These are phyloP conservation scores for Craspedostauros australis DNA, from an alignment of 108 stramenopile genomes.

Conservation along the genomic window DNA sequence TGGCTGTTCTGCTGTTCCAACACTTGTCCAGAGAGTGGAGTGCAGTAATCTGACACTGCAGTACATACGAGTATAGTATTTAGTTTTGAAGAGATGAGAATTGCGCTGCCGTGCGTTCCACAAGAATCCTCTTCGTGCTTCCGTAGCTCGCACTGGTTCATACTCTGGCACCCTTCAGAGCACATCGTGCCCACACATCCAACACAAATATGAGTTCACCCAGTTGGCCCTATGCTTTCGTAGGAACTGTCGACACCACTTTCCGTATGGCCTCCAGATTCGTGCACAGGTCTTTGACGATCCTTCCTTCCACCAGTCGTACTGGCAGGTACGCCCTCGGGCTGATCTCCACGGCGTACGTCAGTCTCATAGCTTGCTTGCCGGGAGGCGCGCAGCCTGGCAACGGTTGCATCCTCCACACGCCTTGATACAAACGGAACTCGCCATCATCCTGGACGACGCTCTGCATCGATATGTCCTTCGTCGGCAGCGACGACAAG, in stretches of 20 bases:
- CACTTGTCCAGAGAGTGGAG: too few species aligned
- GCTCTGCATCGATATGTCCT: conserved; percentile 88
- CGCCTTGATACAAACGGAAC: conserved; percentile 87
- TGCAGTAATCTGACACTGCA: too few species aligned
- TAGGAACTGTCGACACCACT: conserved; percentile 22
- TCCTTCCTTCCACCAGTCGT: conserved; percentile 73
- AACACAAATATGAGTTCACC: neutral
- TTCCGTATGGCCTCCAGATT: conserved; percentile 80
- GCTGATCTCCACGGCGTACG: conserved; percentile 85
- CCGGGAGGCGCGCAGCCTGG: conserved; percentile 75
- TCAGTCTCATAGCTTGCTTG: conserved; percentile 72
- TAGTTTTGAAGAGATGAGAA: too few species aligned
- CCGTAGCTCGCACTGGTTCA: too few species aligned
- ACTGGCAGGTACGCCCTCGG: conserved; percentile 86
- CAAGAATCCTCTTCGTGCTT: too few species aligned
- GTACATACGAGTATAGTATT: too few species aligned
- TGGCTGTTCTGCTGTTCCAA: too few species aligned
- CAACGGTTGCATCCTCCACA: conserved; percentile 88
- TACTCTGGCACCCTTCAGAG: too few species aligned
- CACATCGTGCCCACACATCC: too few species aligned
- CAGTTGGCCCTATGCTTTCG: neutral
- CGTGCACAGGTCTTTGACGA: conserved; percentile 71
- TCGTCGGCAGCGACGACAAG: conserved; percentile 56
- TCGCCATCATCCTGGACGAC: conserved; percentile 81
- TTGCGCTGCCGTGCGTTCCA: too few species aligned